These are phyloP conservation scores for Pseudogymnoascus pannorum DNA, from an alignment of 2,329 filamentous ascomycete genomes.

Conservation along the genomic window DNA sequence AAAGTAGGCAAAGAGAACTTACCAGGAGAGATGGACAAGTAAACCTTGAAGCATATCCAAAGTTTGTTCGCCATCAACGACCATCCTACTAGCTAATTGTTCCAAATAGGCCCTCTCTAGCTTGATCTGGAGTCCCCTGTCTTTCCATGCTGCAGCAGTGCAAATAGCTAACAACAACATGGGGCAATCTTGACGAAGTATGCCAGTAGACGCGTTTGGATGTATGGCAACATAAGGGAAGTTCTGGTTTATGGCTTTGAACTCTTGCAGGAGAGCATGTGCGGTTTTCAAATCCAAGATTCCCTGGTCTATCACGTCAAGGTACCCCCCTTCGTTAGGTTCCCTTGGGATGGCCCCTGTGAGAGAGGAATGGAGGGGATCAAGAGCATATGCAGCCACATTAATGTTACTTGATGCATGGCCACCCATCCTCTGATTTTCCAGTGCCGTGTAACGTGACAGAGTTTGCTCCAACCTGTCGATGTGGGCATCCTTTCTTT, in stretches of 20 bases:
- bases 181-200: conserved; percentile 1
- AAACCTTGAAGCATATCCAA: conserved; percentile 12
- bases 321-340: not conserved
- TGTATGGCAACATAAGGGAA: conserved; percentile 8
- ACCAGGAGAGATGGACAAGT: conserved; percentile 11
- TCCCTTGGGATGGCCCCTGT: not conserved
- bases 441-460: not conserved
- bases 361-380: conserved; percentile 23
- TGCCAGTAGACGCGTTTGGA: not conserved
- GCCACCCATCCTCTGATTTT: not conserved
- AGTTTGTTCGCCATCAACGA: conserved; percentile 11
- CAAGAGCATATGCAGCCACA: conserved; percentile 1
- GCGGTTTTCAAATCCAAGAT: conserved; percentile 4
- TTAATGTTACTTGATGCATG: not conserved
- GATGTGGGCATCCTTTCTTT: not conserved
- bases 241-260: conserved; percentile 7
- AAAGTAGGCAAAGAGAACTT: not conserved
- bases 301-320: conserved; percentile 9
- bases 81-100: not conserved
- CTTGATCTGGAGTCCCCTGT: conserved; percentile 5
- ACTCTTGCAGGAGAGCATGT: conserved; percentile 5
- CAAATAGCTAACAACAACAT: conserved; percentile 8
- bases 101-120: conserved; percentile 9
- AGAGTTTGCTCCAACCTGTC: not conserved
- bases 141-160: conserved; percentile 1